Base-by-base conservation (phyloP, 176 grass and related monocot species). In the Oryza punctata region DNA sequence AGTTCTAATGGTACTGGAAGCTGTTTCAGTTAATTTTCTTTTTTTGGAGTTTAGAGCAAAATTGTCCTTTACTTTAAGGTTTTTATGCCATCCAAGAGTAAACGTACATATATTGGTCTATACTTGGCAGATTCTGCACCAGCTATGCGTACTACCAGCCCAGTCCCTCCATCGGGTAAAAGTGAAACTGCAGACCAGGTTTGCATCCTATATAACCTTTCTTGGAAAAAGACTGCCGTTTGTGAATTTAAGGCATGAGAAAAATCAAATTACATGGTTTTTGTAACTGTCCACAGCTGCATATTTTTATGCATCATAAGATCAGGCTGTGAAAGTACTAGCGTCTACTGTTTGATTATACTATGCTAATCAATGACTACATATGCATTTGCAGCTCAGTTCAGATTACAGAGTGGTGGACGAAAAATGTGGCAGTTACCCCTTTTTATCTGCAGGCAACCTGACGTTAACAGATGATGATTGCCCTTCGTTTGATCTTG, bases 401-500 rank as follows among this genome's bases (percentile, higher is more conserved):
- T 52, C 73, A 60, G 16, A 35, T 24, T 46, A 65, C 54, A 81
- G 13, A 73, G 18, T 8, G 35, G 28, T 3, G 33, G 11, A 68
- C 21, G 10, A 15, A 35, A 63, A 78, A 67, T 50, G 23, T 74
- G 73, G 65, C 24, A 23, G 26, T 1, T 12, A 2, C 60, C 1
- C 59, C 10, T 72, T 50, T 9, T 29, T 33, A 11, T 54, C 76
- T 85, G 6, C 69, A 63, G 80, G 73, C 35, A 50, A 25, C 28
- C 32, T 70, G 28, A 47, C 57, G 46, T 57, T 90, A 64, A 78
- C 82, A 67, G 83, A 85, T 13, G 83, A 85, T 12, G 88, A 90
- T 26, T 78, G 88, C 61, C 88, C 88, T 67, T 86, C 88, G 0
- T 90, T 90, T 46, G 88, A 90, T 71, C 88, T 90, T 78, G 88